Evolutionary conservation across 2,329 filamentous ascomycete genomes (phyloP), one percentile per base, ranked within the genome.

Genomic region (Aspergillus calidoustus): DNA sequence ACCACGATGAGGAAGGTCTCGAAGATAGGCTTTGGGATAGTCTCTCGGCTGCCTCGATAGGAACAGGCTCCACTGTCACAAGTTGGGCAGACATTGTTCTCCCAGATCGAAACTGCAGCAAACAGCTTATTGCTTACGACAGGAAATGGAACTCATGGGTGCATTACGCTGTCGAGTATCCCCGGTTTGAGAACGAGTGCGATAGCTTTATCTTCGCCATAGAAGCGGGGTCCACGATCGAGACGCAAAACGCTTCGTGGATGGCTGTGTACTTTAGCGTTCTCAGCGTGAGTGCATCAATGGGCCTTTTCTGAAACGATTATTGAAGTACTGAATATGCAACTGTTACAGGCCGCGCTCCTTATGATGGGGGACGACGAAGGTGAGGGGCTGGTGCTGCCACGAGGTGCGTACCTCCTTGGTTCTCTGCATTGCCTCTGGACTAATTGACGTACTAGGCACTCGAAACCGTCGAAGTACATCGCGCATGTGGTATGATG

Each of bases 321-420:
- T 28, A 28, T 28, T 30, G 49, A n/a, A 31, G n/a, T 30, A 41
- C 23, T 53, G 22, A 54, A 8, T 25, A 6, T 19, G 19, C 3
- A 30, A 22, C n/a, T 28, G 15, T 22, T 15, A 11, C 23, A 54
- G 51, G 51, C 51, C 7, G 51, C 51, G 43, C 34, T 54, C 23
- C 51, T 54, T 22, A 54, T 54, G 51, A 54, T 54, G 51, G 31
- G 34, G 7, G 51, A 54, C 23, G 51, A 54, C 22, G 51, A 54
- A 54, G 51, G 22, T 19, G 51, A 54, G 9, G 25, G 5, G 34
- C 23, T 54, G 28, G 8, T 44, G 34, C 51, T 54, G 22, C 38
- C 51, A 44, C 6, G 15, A 38, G 34, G 51, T 54, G 3, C 13
- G 46, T 19, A 13, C 4, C 38, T 11, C 7, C 3, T 46, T 46